Evolutionary conservation across 345 rosid genomes (phyloP), one percentile per base, ranked within the genome.

Genomic region (Pistacia vera): DNA sequence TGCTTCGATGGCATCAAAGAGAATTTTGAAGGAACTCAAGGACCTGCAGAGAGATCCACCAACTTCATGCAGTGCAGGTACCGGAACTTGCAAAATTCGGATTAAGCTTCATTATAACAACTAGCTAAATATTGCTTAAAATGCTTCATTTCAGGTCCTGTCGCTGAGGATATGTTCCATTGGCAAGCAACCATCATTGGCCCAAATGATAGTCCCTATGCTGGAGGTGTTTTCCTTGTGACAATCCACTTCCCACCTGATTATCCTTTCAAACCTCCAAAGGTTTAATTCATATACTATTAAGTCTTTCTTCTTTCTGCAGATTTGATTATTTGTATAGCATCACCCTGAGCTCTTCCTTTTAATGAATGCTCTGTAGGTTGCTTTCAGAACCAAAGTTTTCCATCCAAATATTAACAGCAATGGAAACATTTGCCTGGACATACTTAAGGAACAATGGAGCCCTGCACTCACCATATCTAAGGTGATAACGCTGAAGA

Each of bases 101-200:
- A 7, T 54, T 41, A 6, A 3, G 58, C 28, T 38, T 28, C 14
- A 20, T 33, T 4, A 22, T 17, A 68, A 56, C 56, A 68, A 25
- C 38, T 49, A 4, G 58, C 48, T 61, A 22, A 64, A 25, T 33
- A 46, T 12, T 59, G 58, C 46, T 38, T 38, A 17, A 55, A 65
- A 54, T 55, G 63, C 3, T 41, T 66, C 30, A 2, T 44, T 51
- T 30, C 75, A 88, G 91, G 90, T 75, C 92, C 94, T 64, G 87
- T 79, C 18, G 90, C 86, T 73, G 89, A 88, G 81, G 90, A 90
- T 70, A 87, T 88, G 88, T 90, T 88, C 74, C 90, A 87, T 16
- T 90, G 94, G 94, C 92, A 90, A 84, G 94, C 94, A 44, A 90
- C 91, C 2, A 90, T 90, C 22, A 87, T 90, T 1, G 94, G 91